Percentiles rank a stretch among this genome's conserved stretches.
phyloP scores from a whole-genome alignment of 805 yeast genomes.

The Yarrowia osloensis region DNA sequence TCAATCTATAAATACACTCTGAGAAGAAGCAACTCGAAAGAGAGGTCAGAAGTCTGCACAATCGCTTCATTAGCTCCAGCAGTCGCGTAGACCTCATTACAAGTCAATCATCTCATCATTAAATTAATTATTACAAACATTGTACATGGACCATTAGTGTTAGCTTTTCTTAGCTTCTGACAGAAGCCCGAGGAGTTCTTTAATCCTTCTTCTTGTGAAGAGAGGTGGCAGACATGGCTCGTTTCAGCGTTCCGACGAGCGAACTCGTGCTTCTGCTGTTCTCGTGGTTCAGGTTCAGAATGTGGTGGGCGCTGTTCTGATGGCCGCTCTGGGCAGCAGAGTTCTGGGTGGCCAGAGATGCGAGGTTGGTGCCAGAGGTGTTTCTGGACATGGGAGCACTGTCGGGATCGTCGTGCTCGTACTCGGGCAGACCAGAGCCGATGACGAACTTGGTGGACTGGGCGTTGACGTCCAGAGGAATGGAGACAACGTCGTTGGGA shows the following conservation, averaged over 20 bases:
- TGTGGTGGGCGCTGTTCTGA: constrained; percentile 9
- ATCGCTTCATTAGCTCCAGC: neutral
- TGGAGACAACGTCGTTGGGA: neutral
- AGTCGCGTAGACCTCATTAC: neutral
- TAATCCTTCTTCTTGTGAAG: constrained; percentile 2
- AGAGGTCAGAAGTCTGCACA: neutral
- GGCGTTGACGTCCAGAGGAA: constrained; percentile 22
- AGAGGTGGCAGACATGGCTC: constrained; percentile 26
- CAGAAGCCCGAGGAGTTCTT: neutral
- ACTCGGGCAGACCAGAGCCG: constrained; percentile 27
- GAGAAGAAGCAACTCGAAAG: neutral
- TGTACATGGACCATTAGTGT: constrained; percentile 19
- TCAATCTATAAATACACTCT: neutral
- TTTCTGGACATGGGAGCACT: constrained; percentile 28
- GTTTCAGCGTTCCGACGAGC: constrained; percentile 19
- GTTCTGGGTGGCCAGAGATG: constrained; percentile 21
- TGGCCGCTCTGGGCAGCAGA: constrained; percentile 8
- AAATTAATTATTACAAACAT: neutral
- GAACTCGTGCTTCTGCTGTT: constrained; percentile 28
- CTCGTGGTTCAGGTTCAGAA: constrained; percentile 25
- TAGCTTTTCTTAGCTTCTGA: constrained; percentile 27
- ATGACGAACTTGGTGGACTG: constrained; percentile 29
- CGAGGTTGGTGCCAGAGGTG: constrained; percentile 25
- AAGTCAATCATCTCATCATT: neutral
- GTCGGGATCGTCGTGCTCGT: constrained; percentile 23